Evolutionary conservation across 2,329 filamentous ascomycete species (phyloP).

Genomic region (Ambrosiella xylebori): DNA sequence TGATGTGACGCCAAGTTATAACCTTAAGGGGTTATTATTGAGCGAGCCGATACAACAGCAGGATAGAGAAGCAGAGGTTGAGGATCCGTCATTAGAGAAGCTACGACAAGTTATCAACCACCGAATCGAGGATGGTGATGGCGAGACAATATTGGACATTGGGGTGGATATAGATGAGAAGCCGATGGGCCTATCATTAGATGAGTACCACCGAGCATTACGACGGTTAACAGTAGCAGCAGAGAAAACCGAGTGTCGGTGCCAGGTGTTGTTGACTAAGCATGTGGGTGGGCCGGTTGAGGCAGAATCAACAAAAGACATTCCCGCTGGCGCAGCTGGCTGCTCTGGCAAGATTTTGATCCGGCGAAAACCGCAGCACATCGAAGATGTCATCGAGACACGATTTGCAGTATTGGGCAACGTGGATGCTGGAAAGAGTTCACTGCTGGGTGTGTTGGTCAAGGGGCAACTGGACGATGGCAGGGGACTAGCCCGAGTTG

Average conservation of each 20-base stretch:
- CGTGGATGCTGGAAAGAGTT: constrained; percentile 93
- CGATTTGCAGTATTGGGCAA: constrained; percentile 94
- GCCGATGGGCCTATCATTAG: constrained; percentile 55
- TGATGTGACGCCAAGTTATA: constrained; percentile 39
- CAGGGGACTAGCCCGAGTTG: constrained; percentile 80
- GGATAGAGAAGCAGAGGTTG: constrained; percentile 21
- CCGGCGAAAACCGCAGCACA: constrained; percentile 51
- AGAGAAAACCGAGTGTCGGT: constrained; percentile 50
- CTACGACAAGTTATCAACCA: constrained; percentile 49
- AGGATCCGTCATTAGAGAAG: constrained; percentile 38
- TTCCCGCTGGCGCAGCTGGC: constrained; percentile 27
- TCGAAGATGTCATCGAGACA: constrained; percentile 87
- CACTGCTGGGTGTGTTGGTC: constrained; percentile 84
- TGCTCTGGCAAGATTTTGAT: constrained; percentile 78
- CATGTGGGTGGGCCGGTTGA: constrained; percentile 70
- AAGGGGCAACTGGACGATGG: constrained; percentile 93
- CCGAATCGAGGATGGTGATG: constrained; percentile 65
- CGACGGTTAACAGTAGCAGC: constrained; percentile 48
- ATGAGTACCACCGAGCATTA: constrained; percentile 61
- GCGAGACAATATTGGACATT: constrained; percentile 80
- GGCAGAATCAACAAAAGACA: constrained; percentile 48
- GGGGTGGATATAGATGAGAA: constrained; percentile 84
- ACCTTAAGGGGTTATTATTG: constrained; percentile 62
- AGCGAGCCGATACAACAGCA: constrained; percentile 17
- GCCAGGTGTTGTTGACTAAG: constrained; percentile 69